Evolutionary conservation across 352 stramenopile species (phyloP), one percentile per base, ranked within the genome.

Genomic region (Globisporangium rhizosaccharum): DNA sequence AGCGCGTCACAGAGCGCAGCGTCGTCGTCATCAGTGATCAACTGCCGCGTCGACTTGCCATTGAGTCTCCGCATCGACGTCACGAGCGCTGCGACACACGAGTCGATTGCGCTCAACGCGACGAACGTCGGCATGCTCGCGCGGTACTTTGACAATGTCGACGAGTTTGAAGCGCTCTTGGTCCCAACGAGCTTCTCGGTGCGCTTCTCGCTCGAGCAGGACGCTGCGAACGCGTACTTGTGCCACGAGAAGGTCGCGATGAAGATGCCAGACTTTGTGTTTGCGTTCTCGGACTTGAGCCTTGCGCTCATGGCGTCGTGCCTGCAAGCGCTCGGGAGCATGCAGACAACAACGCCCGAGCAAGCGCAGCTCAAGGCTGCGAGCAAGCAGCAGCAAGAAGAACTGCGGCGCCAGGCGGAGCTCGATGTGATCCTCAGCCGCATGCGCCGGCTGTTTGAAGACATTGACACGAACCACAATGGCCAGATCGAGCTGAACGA

Each of bases 391-490:
- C 82, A 85, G 33, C 73, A 88, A 59, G 70, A 79, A 1, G 73
- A 83, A 36, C 54, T 87, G 55, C 64, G 65, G 10, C 70, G 72
- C 28, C 71, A 87, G 62, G 73, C 75, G 0, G 71, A 89, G 62
- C 59, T 89, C 44, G 71, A 87, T 49, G 58, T 65, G 49, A 65
- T 88, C 42, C 57, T 88, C 25, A 68, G 72, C 15, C 73, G 77
- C 20, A 68, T 88, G 51, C 81, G 81, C 23, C 74, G 69, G 50
- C 66, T 88, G 36, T 88, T 88, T 51, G 75, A 91, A 51, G 76
- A 88, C 39, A 89, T 91, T 56, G 81, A 89, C 63, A 67, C 68
- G 25, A 84, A 91, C 49, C 62, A 72, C 36, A 91, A 87, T 23
- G 81, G 79, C 0, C 70, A 71, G 49, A 86, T 91, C 49, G 79